These are phyloP conservation scores for Paramecium biaurelia DNA, from an alignment of 73 alveolate species.

Conservation along the genomic window DNA sequence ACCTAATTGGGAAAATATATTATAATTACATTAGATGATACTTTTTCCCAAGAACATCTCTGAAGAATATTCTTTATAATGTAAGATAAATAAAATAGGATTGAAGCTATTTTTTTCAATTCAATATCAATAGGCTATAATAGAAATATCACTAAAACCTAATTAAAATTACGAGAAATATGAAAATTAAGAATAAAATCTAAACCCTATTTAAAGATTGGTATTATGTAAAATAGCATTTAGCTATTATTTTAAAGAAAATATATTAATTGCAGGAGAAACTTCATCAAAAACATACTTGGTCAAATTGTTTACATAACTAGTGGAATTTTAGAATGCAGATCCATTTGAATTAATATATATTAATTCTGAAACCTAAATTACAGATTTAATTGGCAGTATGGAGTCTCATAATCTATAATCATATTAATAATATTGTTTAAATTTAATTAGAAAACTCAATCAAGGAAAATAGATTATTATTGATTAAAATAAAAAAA, in stretches of 20 bases:
- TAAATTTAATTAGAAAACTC: background rate
- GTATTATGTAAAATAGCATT: background rate
- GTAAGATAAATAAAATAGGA: background rate
- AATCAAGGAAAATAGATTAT: too few relatives aligned
- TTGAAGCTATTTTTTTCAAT: background rate
- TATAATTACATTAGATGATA: background rate
- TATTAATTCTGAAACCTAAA: background rate
- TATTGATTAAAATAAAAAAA: background rate
- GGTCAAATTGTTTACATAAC: background rate
- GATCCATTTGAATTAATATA: background rate
- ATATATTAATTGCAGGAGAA: background rate
- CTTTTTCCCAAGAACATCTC: background rate
- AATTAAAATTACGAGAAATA: background rate
- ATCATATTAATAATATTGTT: background rate
- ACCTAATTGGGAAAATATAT: background rate
- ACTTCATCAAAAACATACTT: background rate
- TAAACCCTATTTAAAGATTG: background rate
- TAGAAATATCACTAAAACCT: background rate
- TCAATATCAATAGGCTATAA: background rate
- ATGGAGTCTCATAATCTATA: background rate
- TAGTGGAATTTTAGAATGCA: background rate
- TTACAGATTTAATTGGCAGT: background rate
- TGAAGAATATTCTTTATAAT: background rate
- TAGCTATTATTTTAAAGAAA: background rate
- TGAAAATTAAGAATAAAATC: background rate